These are phyloP conservation scores for Diaporthe batatas DNA, from an alignment of 2,329 filamentous ascomycete genomes.

Conservation along the genomic window DNA sequence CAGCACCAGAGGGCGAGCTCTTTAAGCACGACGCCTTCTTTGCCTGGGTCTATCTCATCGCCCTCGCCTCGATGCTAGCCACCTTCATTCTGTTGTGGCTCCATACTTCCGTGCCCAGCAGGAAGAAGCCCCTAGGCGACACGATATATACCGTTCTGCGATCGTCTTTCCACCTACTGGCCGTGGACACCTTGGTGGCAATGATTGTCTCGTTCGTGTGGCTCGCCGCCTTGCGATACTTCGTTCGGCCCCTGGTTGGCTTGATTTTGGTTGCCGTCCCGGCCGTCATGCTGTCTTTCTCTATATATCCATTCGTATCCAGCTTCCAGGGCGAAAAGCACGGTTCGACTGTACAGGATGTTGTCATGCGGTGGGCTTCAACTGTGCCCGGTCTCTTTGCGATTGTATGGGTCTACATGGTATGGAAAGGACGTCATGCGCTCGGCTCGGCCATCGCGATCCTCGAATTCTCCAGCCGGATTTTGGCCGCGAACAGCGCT, in stretches of 20 bases:
- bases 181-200: constrained; percentile 91
- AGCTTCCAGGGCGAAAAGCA: constrained; percentile 85
- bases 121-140: constrained; percentile 83
- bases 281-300: constrained; percentile 87
- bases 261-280: constrained; percentile 88
- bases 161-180: constrained; percentile 88
- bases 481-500: constrained; percentile 86
- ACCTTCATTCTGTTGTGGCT: constrained; percentile 92
- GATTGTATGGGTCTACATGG: constrained; percentile 84
- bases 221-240: constrained; percentile 89
- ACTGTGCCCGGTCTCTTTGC: constrained; percentile 81
- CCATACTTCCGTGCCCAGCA: constrained; percentile 80
- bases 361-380: constrained; percentile 88
- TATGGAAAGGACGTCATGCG: constrained; percentile 83
- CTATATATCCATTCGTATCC: constrained; percentile 89
- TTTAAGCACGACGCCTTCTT: constrained; percentile 92
- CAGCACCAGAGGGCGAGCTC: constrained; percentile 70
- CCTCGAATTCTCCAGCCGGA: constrained; percentile 90
- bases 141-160: constrained; percentile 93
- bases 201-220: constrained; percentile 89
- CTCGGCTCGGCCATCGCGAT: constrained; percentile 88
- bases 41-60: constrained; percentile 89
- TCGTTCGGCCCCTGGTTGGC: constrained; percentile 86
- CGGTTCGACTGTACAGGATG: constrained; percentile 86
- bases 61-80: constrained; percentile 84